These are phyloP conservation scores for Carpinus fangiana DNA, from an alignment of 306 rosid species.

Conservation along the genomic window DNA sequence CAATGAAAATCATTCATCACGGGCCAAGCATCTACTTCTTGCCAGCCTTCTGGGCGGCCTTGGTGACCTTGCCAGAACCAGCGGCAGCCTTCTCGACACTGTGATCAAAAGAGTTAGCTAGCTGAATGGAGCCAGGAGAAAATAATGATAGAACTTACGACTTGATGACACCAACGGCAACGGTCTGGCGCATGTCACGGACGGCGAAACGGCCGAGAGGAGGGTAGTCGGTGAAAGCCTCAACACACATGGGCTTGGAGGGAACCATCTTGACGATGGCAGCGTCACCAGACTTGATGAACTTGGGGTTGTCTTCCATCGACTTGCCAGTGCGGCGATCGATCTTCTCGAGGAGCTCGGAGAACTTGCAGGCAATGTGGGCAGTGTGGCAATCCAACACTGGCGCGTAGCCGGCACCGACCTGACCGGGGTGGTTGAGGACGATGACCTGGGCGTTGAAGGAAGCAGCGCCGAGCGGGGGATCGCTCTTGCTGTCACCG, in stretches of 20 bases:
- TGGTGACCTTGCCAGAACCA: too few species aligned
- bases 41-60: too few species aligned
- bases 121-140: too few species aligned
- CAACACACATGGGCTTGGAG: conserved; percentile 49
- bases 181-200: conserved; percentile 42
- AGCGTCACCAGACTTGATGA: conserved; percentile 46
- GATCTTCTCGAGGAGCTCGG: conserved; percentile 37
- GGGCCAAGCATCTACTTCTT: too few species aligned
- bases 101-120: too few species aligned
- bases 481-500: too few species aligned
- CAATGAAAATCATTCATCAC: too few species aligned
- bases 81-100: too few species aligned
- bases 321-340: conserved; percentile 39
- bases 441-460: conserved; percentile 47
- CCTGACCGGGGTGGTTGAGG: conserved; percentile 48
- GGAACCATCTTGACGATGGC: conserved; percentile 48
- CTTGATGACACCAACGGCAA: conserved; percentile 36
- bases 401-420: conserved; percentile 41
- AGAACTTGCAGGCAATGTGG: conserved; percentile 45
- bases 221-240: conserved; percentile 41
- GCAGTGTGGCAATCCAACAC: conserved; percentile 46
- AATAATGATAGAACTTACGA: too few species aligned
- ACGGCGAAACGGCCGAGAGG: conserved; percentile 49
- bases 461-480: too few species aligned
- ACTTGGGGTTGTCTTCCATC: conserved; percentile 33